Percentiles rank a stretch among this genome's conserved stretches.
Conservation (phyloP, 129 eudicot genomes). For the Saposhnikovia divaricata region DNA sequence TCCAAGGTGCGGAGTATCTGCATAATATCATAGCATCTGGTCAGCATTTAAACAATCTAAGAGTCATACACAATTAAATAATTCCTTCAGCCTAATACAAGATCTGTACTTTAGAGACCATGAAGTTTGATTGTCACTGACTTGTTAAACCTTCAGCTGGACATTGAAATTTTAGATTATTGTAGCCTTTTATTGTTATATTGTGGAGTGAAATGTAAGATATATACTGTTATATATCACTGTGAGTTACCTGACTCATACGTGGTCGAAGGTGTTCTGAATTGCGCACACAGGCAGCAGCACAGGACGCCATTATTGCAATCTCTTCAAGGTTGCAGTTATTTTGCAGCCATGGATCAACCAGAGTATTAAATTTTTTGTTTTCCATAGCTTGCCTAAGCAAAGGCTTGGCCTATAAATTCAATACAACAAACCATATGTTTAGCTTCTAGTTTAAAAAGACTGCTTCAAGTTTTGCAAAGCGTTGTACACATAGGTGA, state of each 20-base stretch:
- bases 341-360: conserved; percentile 47
- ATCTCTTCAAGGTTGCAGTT: conserved; percentile 48
- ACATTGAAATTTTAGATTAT: neutral
- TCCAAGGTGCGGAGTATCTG: conserved; percentile 5
- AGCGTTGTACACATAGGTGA: neutral
- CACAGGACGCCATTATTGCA: conserved; percentile 73
- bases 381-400: conserved; percentile 59
- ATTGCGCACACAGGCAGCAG: conserved; percentile 74
- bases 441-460: neutral
- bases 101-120: neutral
- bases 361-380: conserved; percentile 36
- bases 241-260: conserved; percentile 60
- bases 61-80: neutral
- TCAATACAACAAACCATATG: neutral
- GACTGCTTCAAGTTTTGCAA: neutral
- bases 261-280: conserved; percentile 64
- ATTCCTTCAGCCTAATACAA: neutral
- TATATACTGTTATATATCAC: neutral
- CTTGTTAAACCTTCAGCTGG: neutral
- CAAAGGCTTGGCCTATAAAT: conserved; percentile 78
- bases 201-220: neutral
- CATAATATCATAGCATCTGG: neutral
- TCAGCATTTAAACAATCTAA: neutral
- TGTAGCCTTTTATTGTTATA: neutral
- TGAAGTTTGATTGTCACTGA: neutral